Percentiles rank a stretch among this genome's conserved stretches.
These are phyloP conservation scores for Colletotrichum higginsianum DNA, from an alignment of 2,329 filamentous ascomycete genomes.

Conservation along the genomic window DNA sequence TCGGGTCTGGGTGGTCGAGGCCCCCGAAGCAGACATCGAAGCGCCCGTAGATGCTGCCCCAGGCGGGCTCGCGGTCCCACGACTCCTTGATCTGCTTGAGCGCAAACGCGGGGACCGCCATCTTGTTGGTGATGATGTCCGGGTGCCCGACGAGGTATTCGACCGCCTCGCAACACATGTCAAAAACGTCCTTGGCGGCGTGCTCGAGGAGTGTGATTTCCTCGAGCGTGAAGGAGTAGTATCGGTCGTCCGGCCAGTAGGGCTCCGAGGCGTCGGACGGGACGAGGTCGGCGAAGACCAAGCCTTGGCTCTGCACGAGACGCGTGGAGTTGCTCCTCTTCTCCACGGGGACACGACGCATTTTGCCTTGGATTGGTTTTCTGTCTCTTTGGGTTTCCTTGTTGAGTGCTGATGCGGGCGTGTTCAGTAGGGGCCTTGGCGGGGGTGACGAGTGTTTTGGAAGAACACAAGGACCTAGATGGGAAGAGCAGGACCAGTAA, in stretches of 20 bases:
- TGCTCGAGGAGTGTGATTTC: slow-evolving; percentile 13
- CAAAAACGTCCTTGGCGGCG: slow-evolving; percentile 20
- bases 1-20: slow-evolving; percentile 8
- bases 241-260: slow-evolving; percentile 25
- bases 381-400: neutral
- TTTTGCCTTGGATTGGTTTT: neutral
- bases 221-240: slow-evolving; percentile 16
- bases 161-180: slow-evolving; percentile 23
- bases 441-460: neutral
- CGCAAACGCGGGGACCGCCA: slow-evolving; percentile 18
- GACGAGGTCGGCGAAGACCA: slow-evolving; percentile 23
- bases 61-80: slow-evolving; percentile 17
- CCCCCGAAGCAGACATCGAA: slow-evolving; percentile 29
- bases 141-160: slow-evolving; percentile 18
- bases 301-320: slow-evolving; percentile 25
- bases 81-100: slow-evolving; percentile 6
- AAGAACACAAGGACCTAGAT: neutral
- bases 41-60: slow-evolving; percentile 29
- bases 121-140: slow-evolving; percentile 10
- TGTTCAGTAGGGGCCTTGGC: neutral
- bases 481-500: neutral
- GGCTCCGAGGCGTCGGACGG: slow-evolving; percentile 5
- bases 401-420: neutral
- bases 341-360: slow-evolving; percentile 16
- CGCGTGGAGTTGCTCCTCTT: slow-evolving; percentile 17